Evolutionary conservation across 2,329 filamentous ascomycete species (phyloP).

Genomic region (Talaromyces sp.): DNA sequence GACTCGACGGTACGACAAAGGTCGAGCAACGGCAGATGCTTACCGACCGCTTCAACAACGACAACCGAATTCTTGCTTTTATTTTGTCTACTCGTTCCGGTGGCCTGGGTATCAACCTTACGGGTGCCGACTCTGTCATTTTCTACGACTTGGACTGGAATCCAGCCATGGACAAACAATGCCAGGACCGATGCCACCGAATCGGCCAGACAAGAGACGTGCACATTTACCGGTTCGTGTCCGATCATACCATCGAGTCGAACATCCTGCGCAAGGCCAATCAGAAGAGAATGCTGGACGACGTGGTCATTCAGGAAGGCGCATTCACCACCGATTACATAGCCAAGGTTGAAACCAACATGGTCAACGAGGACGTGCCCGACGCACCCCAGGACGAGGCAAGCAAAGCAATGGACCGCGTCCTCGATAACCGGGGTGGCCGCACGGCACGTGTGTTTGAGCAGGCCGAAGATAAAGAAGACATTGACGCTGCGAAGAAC

Average conservation of each 20-base stretch:
- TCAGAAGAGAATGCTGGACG: conserved; percentile 95
- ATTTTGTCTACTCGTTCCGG: conserved; percentile 93
- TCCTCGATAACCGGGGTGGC: conserved; percentile 66
- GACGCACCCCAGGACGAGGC: conserved; percentile 60
- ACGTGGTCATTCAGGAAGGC: conserved; percentile 96
- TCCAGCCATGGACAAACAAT: conserved; percentile 99
- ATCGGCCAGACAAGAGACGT: conserved; percentile 97
- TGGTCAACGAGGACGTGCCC: conserved; percentile 58
- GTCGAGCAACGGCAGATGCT: conserved; percentile 93
- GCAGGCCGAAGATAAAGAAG: conserved; percentile 81
- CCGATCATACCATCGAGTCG: conserved; percentile 92
- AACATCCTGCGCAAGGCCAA: conserved; percentile 96
- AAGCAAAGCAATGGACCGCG: conserved; percentile 77
- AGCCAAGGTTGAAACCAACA: conserved; percentile 66
- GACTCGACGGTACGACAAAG: conserved; percentile 92
- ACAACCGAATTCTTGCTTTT: conserved; percentile 86
- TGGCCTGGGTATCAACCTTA: conserved; percentile 92
- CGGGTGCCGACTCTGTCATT: conserved; percentile 93
- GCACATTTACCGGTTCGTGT: conserved; percentile 92
- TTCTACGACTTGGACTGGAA: conserved; percentile 99
- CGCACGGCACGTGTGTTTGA: conserved; percentile 71
- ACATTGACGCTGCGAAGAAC: conserved; percentile 78
- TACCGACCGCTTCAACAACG: conserved; percentile 94
- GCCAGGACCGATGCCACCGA: conserved; percentile 92
- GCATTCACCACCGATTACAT: conserved; percentile 98